Evolutionary conservation across 805 yeast species (phyloP).

Genomic region (Saccharomyces mikatae): DNA sequence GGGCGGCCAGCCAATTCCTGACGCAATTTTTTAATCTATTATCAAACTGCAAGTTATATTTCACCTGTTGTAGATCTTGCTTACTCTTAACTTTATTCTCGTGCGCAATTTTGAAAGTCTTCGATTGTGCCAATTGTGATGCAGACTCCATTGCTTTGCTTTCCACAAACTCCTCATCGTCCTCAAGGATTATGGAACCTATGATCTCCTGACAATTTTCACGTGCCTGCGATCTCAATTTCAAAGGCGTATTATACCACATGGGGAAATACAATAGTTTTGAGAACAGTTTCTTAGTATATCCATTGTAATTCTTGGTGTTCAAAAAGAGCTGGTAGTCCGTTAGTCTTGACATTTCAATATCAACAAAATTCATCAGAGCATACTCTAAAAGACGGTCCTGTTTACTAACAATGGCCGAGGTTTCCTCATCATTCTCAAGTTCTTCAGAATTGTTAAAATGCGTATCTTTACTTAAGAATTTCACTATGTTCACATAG

Average conservation of each 20-base stretch:
- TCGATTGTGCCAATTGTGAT: slow-evolving; percentile 22
- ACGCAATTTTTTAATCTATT: slow-evolving; percentile 13
- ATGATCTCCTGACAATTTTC: slow-evolving; percentile 15
- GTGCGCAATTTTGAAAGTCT: slow-evolving; percentile 22
- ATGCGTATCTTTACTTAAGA: slow-evolving; percentile 11
- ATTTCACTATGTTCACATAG: slow-evolving; percentile 33
- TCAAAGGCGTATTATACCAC: slow-evolving; percentile 58
- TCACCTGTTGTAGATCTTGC: slow-evolving; percentile 17
- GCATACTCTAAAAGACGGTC: slow-evolving; percentile 38
- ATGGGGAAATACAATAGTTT: slow-evolving; percentile 59
- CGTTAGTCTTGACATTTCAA: slow-evolving; percentile 40
- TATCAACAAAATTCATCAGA: slow-evolving; percentile 35
- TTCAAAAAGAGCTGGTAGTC: slow-evolving; percentile 52
- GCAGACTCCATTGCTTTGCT: slow-evolving; percentile 4
- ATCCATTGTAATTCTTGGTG: slow-evolving; percentile 49
- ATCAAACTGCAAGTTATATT: slow-evolving; percentile 15
- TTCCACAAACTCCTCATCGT: slow-evolving; percentile 11
- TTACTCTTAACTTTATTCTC: slow-evolving; percentile 14
- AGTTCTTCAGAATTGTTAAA: slow-evolving; percentile 1
- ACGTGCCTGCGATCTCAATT: slow-evolving; percentile 12
- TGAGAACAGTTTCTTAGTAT: slow-evolving; percentile 48
- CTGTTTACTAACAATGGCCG: slow-evolving; percentile 9
- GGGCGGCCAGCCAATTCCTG: slow-evolving; percentile 15
- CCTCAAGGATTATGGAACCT: slow-evolving; percentile 15
- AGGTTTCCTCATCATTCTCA: slow-evolving; percentile 4